These are phyloP conservation scores for Solanum dulcamara DNA, from an alignment of 257 asterid species.

Conservation along the genomic window DNA sequence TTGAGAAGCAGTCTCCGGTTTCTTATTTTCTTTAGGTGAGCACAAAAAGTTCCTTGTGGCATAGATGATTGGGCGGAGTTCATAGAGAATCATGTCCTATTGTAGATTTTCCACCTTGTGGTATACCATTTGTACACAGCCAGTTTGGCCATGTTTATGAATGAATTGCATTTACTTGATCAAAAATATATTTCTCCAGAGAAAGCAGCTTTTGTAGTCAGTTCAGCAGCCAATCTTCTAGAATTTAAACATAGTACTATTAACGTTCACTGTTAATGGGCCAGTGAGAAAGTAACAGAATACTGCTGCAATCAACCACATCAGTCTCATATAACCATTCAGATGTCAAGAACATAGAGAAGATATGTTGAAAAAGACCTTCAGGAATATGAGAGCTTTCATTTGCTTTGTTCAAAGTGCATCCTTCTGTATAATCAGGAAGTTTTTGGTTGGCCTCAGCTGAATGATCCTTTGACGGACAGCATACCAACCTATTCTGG, in stretches of 20 bases:
- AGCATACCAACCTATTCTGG: constrained; percentile 32
- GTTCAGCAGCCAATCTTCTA: neutral
- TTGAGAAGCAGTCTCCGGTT: neutral
- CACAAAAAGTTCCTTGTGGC: neutral
- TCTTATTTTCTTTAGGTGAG: neutral
- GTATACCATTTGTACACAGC: neutral
- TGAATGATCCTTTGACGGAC: constrained; percentile 19
- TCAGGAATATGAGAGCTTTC: constrained; percentile 10
- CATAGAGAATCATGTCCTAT: neutral
- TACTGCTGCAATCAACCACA: neutral
- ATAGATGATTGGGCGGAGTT: neutral
- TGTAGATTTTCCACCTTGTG: neutral
- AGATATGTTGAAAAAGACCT: constrained; percentile 4
- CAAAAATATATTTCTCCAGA: neutral
- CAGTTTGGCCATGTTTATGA: neutral
- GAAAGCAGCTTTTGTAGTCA: neutral
- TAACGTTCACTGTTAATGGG: neutral
- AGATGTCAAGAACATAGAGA: neutral
- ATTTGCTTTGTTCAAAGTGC: constrained; percentile 16
- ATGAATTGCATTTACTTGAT: neutral
- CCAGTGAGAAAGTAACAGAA: neutral
- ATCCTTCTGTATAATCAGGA: constrained; percentile 18
- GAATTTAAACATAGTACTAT: neutral
- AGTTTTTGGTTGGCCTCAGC: constrained; percentile 9
- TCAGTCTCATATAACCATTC: neutral